Evolutionary conservation across 202 grass and related monocot genomes (phyloP).

Genomic region (Panicum hallii): DNA sequence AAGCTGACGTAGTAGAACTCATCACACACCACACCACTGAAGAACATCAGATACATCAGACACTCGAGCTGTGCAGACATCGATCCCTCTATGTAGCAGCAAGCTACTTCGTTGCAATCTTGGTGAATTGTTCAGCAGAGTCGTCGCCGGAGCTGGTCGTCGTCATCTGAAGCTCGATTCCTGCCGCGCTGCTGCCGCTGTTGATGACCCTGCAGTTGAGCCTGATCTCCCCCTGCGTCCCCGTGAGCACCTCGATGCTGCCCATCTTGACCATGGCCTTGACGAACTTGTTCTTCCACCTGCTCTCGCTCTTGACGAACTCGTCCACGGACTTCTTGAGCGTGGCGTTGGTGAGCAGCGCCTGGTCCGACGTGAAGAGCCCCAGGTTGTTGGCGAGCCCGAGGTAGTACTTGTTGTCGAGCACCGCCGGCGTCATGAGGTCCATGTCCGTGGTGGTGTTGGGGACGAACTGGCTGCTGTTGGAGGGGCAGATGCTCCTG

Average conservation of each 20-base stretch:
- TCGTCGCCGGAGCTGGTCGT: neutral
- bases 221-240: constrained; percentile 76
- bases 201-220: constrained; percentile 78
- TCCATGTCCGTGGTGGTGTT: constrained; percentile 53
- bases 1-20: neutral
- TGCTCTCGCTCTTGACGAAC: constrained; percentile 59
- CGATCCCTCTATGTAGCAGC: neutral
- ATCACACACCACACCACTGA: neutral
- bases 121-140: neutral
- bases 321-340: constrained; percentile 54
- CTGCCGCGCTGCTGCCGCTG: constrained; percentile 47
- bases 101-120: constrained; percentile 4
- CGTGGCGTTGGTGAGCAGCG: constrained; percentile 65
- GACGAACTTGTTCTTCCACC: constrained; percentile 66
- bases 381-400: constrained; percentile 57
- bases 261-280: constrained; percentile 89
- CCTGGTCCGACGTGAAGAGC: constrained; percentile 73
- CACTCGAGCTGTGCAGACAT: neutral
- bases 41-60: neutral
- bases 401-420: constrained; percentile 84
- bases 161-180: neutral
- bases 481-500: constrained; percentile 43
- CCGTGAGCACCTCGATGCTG: constrained; percentile 67
- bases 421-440: constrained; percentile 59
- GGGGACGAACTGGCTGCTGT: constrained; percentile 52